Percentiles rank a stretch among this genome's conserved stretches.
phyloP scores from a whole-genome alignment of 2,329 filamentous ascomycete genomes.

The Exophiala lecanii-corni region DNA sequence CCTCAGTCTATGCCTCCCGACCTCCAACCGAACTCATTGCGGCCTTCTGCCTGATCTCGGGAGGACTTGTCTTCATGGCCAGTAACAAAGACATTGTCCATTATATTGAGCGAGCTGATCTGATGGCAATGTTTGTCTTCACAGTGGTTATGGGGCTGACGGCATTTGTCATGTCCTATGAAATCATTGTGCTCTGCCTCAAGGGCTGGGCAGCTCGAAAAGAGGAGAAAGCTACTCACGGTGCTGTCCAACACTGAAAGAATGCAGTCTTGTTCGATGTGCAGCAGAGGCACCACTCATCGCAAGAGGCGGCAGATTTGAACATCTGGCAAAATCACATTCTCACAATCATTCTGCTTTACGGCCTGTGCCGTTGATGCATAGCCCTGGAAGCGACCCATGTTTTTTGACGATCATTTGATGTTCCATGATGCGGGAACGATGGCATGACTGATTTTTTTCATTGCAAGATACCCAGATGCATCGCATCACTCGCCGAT shows the following conservation, averaged over 20 bases:
- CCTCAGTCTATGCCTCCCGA: slow-evolving; percentile 72
- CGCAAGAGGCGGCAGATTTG: too few species aligned
- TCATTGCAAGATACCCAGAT: slow-evolving; percentile 2
- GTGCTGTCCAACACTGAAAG: slow-evolving; percentile 5
- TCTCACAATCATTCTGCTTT: slow-evolving; percentile 16
- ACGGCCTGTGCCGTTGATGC: slow-evolving; percentile 7
- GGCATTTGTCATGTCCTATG: slow-evolving; percentile 79
- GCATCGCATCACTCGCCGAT: not conserved
- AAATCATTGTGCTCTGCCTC: slow-evolving; percentile 69
- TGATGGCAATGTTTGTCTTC: slow-evolving; percentile 92
- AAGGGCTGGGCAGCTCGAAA: slow-evolving; percentile 75
- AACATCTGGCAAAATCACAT: too few species aligned
- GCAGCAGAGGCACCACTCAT: too few species aligned
- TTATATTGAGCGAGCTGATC: slow-evolving; percentile 68
- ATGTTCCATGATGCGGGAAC: too few species aligned
- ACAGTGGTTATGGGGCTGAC: slow-evolving; percentile 82
- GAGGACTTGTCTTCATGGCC: slow-evolving; percentile 88
- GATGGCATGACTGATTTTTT: too few species aligned
- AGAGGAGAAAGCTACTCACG: slow-evolving; percentile 26
- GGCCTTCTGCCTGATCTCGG: slow-evolving; percentile 79
- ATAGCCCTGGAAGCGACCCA: slow-evolving; percentile 1
- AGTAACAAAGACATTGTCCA: slow-evolving; percentile 73
- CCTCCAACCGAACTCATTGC: slow-evolving; percentile 87
- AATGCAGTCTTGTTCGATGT: too few species aligned
- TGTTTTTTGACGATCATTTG: too few species aligned